These are phyloP conservation scores for Crithidia brevicula DNA, from an alignment of 208 protist species.

Conservation along the genomic window DNA sequence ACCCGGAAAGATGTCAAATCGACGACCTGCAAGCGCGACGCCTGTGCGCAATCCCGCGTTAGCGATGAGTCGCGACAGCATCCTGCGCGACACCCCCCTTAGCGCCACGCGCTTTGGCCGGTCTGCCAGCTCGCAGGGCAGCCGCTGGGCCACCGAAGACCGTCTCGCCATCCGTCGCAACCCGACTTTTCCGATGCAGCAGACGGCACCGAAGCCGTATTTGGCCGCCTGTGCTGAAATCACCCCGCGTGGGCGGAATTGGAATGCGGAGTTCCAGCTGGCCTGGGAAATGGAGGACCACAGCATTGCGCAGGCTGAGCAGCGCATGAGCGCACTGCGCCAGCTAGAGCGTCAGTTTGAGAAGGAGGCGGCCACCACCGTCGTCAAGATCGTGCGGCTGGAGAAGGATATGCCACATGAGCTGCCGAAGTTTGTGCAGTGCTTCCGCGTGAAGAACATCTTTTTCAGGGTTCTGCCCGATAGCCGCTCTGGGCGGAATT, in stretches of 20 bases:
- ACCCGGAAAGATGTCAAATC: conserved; percentile 5
- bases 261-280: conserved; percentile 88
- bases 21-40: conserved; percentile 20
- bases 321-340: conserved; percentile 44
- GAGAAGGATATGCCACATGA: conserved; percentile 77
- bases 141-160: conserved; percentile 48
- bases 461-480: conserved; percentile 89
- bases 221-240: conserved; percentile 69
- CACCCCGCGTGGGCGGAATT: conserved; percentile 53
- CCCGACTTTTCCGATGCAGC: conserved; percentile 79
- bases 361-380: conserved; percentile 43
- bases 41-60: conserved; percentile 9
- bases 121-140: conserved; percentile 29
- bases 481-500: conserved; percentile 82
- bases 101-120: conserved; percentile 8
- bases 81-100: conserved; percentile 7
- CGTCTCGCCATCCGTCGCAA: conserved; percentile 66
- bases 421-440: conserved; percentile 80
- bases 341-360: conserved; percentile 68
- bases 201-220: conserved; percentile 74
- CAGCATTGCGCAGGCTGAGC: conserved; percentile 57
- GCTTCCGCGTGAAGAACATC: conserved; percentile 84
- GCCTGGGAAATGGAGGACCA: conserved; percentile 80
- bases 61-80: conserved; percentile 9
- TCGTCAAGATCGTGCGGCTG: conserved; percentile 80